Evolutionary conservation across 2,329 filamentous ascomycete genomes (phyloP), one percentile per base, ranked within the genome.

Genomic region (Phialocephala subalpina): DNA sequence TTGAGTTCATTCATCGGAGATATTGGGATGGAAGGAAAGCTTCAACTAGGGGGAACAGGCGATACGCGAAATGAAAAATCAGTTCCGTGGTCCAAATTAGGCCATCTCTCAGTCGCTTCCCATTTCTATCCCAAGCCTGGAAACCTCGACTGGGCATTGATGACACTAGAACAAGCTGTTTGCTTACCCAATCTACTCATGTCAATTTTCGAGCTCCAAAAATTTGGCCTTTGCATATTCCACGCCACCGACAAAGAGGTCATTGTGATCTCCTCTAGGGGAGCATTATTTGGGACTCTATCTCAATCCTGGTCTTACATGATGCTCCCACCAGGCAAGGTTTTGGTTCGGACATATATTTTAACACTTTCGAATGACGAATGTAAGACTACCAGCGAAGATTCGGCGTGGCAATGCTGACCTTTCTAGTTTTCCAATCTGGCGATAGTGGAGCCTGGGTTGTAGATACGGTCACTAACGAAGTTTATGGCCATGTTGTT

Each of bases 361-460:
- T 11, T 56, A 25, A 52, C 12, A 65, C 58, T 49, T 45, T 22
- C n/a, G 3, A 53, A 52, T 16, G 22, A 38, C 11, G 33, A 33
- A 52, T 20, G 58, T 52, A 36, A 60, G 27, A 36, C 14, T 3
- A 22, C 29, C 52, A 18, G 25, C 38, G 16, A 22, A 58, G 16
- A 14, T 45, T 14, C 29, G n/a, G 25, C 7, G 20, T 40, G 20
- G 14, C 6, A 57, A 40, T n/a, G 2, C 40, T 4, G 25, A 1
- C 20, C 18, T 12, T n/a, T 58, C 38, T 35, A 73, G 71, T 27
- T 11, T 62, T 72, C 16, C 25, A 52, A 35, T 7, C 45, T 12
- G 72, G 72, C 1, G 69, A 73, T 53, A 68, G 63, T 52, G 72
- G 70, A 7, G 64, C 70, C 42, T 72, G 69, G 68, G 70, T 73